Conservation (phyloP, 2,329 filamentous ascomycete genomes). For the Raffaelea albimanens region DNA sequence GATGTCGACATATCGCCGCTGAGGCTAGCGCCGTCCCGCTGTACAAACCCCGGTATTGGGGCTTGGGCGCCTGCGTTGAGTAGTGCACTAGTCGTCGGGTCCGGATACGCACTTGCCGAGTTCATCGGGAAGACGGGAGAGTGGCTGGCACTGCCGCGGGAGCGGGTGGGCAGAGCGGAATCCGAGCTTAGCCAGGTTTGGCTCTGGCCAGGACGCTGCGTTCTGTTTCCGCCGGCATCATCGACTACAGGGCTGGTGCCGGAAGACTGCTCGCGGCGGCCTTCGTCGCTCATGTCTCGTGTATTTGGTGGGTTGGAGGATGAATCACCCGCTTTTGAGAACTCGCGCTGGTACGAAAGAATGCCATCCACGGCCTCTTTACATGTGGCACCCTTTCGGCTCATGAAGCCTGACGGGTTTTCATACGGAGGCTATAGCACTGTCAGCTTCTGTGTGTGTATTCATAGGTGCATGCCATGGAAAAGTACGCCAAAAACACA, state of each 20-base stretch:
- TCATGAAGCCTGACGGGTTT: background rate
- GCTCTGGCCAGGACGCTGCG: background rate
- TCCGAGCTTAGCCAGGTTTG: conserved; percentile 29
- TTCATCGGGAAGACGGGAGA: conserved; percentile 11
- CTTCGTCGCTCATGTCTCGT: conserved; percentile 3
- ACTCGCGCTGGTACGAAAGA: conserved; percentile 25
- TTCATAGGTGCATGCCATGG: no score
- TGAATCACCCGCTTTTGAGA: conserved; percentile 6
- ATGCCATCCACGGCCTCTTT: conserved; percentile 25
- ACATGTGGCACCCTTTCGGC: conserved; percentile 9
- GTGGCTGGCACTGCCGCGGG: conserved; percentile 15
- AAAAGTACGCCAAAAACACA: no score
- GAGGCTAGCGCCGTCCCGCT: conserved; percentile 30
- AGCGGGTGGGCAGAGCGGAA: conserved; percentile 24
- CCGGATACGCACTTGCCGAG: conserved; percentile 7
- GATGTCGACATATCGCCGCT: conserved; percentile 39
- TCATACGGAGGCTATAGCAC: background rate
- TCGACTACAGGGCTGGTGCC: conserved; percentile 5
- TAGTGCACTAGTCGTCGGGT: conserved; percentile 4
- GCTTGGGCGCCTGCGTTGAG: background rate
- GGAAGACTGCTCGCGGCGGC: background rate
- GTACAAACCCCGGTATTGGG: conserved; percentile 24
- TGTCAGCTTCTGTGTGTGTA: no score
- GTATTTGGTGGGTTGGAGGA: background rate
- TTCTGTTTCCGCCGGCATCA: background rate